These are phyloP conservation scores for Clohesyomyces aquaticus DNA, from an alignment of 495 filamentous ascomycete species.

Conservation along the genomic window DNA sequence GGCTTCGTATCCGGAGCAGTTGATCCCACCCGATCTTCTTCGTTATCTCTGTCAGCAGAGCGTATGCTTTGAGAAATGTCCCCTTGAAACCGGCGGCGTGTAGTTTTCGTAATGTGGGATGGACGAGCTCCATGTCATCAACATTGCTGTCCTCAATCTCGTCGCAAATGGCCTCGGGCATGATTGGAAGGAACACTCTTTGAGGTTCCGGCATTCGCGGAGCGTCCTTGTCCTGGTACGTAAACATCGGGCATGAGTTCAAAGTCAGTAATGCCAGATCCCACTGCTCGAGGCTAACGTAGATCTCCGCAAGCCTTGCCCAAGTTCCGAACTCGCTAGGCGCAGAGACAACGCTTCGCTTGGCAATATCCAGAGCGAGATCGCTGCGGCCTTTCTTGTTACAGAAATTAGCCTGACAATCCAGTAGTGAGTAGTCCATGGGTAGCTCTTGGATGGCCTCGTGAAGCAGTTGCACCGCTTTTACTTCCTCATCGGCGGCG, in stretches of 20 bases:
- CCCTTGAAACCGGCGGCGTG: conserved; percentile 88
- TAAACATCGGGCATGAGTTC: conserved; percentile 99
- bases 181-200: conserved; percentile 80
- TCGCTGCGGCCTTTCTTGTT: conserved; percentile 81
- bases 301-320: conserved; percentile 91
- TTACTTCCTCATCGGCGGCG: conserved; percentile 93
- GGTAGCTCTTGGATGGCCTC: conserved; percentile 86
- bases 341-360: conserved; percentile 89
- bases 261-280: conserved; percentile 88
- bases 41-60: conserved; percentile 90
- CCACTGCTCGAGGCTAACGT: conserved; percentile 90
- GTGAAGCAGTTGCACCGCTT: conserved; percentile 84
- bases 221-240: conserved; percentile 96
- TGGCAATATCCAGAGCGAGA: conserved; percentile 90
- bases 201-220: conserved; percentile 90
- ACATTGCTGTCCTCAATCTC: conserved; percentile 89
- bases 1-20: conserved; percentile 86
- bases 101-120: conserved; percentile 82
- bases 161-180: conserved; percentile 88
- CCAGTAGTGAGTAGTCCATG: conserved; percentile 94
- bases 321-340: conserved; percentile 97
- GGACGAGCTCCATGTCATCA: conserved; percentile 75
- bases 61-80: conserved; percentile 93
- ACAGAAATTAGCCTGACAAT: conserved; percentile 92
- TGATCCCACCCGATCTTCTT: conserved; percentile 97